Base-by-base conservation (phyloP, 148 eudicot genomes). In the Camellia japonica region DNA sequence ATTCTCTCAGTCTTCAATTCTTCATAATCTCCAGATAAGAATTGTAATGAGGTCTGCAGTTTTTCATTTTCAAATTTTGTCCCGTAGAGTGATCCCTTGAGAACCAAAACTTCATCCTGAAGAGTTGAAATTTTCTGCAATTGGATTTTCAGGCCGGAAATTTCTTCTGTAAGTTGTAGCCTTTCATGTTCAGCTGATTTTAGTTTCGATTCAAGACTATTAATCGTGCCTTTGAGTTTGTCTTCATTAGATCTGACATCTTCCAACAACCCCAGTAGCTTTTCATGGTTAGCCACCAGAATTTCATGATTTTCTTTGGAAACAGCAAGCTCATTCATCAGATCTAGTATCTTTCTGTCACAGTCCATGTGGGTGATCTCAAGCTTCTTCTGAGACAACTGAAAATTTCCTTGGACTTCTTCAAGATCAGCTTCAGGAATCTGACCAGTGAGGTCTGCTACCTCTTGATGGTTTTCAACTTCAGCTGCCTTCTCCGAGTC, bases 91-190 rank as follows among this genome's bases (percentile, higher is more conserved):
- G 89, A 81, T 47, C 55, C 79, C 82, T 88, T 87, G 49, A 87
- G 77, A 77, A 75, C 64, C 87, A 91, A 61, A 38, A 90, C 82
- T 77, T 91, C 94, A 78, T 83, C 90, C 75, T 88, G 93, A 44
- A 90, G 84, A 14, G 64, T 68, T 19, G 75, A 55, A 49, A 88
- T 74, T 75, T 83, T 90, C 83, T 82, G 87, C 86, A 91, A 77
- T 77, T 90, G 88, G 55, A 65, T 74, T 72, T 84, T 83, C 42
- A 90, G 84, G 85, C 73, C 77, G 44, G 90, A 80, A 70, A 84
- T 85, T 79, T 90, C 93, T 80, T 86, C 83, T 20, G 61, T 71
- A 55, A 90, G 85, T 80, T 88, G 89, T 55, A 74, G 74, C 30
- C 81, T 83, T 85, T 90, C 90, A 67, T 80, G 84, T 64, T 84